These are phyloP conservation scores for Starmerella scarabaei DNA, from an alignment of 805 yeast species.

Conservation along the genomic window DNA sequence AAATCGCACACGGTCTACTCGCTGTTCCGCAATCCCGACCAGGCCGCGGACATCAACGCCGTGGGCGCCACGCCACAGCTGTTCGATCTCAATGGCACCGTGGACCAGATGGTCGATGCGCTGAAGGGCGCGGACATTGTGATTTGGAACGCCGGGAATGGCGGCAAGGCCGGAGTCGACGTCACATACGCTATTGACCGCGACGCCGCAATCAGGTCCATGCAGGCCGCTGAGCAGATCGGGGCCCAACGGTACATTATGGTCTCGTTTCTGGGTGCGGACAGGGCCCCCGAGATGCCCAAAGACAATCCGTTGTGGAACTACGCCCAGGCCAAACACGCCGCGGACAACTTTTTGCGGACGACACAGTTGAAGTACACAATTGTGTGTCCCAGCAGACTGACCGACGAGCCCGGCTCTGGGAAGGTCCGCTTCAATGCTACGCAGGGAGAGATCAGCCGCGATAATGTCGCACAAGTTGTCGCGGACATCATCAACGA, in stretches of 20 bases:
- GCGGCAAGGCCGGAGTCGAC: slow-evolving; percentile 37
- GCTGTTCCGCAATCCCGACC: slow-evolving; percentile 36
- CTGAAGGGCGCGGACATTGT: slow-evolving; percentile 42
- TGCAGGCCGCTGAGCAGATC: slow-evolving; percentile 44
- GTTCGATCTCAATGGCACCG: slow-evolving; percentile 29
- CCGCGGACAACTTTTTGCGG: slow-evolving; percentile 41
- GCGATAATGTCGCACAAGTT: too few relatives aligned
- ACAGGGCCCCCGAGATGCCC: slow-evolving; percentile 35
- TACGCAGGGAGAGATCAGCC: too few relatives aligned
- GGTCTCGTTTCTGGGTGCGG: slow-evolving; percentile 45
- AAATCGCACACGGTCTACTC: slow-evolving; percentile 29
- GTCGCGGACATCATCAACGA: too few relatives aligned
- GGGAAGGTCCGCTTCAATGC: too few relatives aligned
- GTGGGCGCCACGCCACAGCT: slow-evolving; percentile 30
- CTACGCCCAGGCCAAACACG: slow-evolving; percentile 48
- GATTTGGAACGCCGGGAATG: slow-evolving; percentile 51
- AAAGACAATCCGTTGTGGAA: slow-evolving; percentile 30
- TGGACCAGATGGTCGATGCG: slow-evolving; percentile 29
- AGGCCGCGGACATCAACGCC: slow-evolving; percentile 30
- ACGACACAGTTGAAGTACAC: slow-evolving; percentile 37
- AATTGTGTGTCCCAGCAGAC: slow-evolving; percentile 48
- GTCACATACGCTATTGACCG: slow-evolving; percentile 41
- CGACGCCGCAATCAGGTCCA: slow-evolving; percentile 46
- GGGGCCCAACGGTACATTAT: slow-evolving; percentile 35
- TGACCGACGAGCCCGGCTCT: too few relatives aligned